Base-by-base conservation (phyloP, 1,284 basidiomycete species). In the Tremellales sp. region DNA sequence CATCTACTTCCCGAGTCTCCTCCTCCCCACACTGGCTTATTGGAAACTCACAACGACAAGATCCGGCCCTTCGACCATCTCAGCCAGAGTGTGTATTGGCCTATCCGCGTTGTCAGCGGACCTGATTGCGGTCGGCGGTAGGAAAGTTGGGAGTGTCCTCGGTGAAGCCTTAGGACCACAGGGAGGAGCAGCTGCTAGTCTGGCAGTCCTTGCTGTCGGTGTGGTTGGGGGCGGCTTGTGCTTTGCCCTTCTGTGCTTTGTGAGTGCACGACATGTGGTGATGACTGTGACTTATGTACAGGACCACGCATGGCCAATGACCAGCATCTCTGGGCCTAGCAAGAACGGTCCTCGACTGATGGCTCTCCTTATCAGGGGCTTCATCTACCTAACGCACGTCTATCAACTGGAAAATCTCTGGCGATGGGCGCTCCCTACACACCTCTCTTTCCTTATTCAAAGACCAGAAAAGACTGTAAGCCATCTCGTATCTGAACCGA, bases 161-260 rank as follows among this genome's bases (percentile, higher is more conserved):
- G 64, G 61, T n/a, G 27, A 25, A 22, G 2, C 49, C 8, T 22
- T 53, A 12, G 63, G 63, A 6, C 45, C 60, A 2, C 51, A 57
- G 42, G 56, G 52, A 45, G 64, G 64, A 12, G 57, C 60, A 12
- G 12, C 46, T 2, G 44, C 37, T 25, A 49, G 50, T 7, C 48
- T 49, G 47, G 40, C 40, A 4, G 23, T 62, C 1, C 36, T 67
- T 27, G 58, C 58, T 11, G 12, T 53, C 6, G 56, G 49, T 6
- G 46, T 51, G 0, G 54, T 63, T 1, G 56, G 55, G 2, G 62
- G 61, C 21, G 43, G 46, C 3, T 31, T 46, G 2, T 48, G 22
- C 4, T 67, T 67, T 54, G 59, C 57, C 8, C 37, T 63, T 4
- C 26, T 64, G 4, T 67, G 64, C 36, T 64, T 60, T 36, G 64